Conservation (phyloP, 2,329 filamentous ascomycete genomes). For the Colletotrichum sp. region DNA sequence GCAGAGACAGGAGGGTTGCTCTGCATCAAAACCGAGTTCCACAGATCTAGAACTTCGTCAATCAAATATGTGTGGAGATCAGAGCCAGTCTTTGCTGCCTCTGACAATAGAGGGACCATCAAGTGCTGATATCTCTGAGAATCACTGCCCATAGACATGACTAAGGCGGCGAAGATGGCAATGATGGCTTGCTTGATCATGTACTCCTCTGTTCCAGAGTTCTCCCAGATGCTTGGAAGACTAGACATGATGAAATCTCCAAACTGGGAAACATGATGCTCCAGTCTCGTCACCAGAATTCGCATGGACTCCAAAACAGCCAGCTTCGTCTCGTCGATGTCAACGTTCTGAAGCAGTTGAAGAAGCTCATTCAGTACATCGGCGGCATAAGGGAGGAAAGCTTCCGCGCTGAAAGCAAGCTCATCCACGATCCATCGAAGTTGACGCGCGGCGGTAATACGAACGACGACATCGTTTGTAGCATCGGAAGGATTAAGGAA, state of each 20-base stretch:
- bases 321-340: constrained; percentile 87
- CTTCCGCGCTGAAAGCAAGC: constrained; percentile 76
- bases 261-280: constrained; percentile 69
- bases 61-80: constrained; percentile 81
- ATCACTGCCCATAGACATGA: constrained; percentile 81
- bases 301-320: constrained; percentile 87
- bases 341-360: constrained; percentile 78
- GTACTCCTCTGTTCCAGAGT: constrained; percentile 79
- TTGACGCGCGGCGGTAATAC: constrained; percentile 87
- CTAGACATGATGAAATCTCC: constrained; percentile 83
- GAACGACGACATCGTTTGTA: constrained; percentile 88
- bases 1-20: constrained; percentile 65
- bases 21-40: constrained; percentile 76
- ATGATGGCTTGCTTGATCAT: constrained; percentile 94
- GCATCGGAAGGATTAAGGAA: constrained; percentile 79
- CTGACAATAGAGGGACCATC: constrained; percentile 82
- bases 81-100: constrained; percentile 78
- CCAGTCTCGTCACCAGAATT: constrained; percentile 80
- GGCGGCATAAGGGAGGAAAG: constrained; percentile 79
- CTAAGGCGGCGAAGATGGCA: constrained; percentile 81
- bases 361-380: constrained; percentile 77
- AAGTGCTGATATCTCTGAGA: constrained; percentile 80
- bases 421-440: constrained; percentile 83
- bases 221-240: constrained; percentile 83
- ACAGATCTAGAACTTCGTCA: constrained; percentile 91